Base-by-base conservation (phyloP, 1,284 basidiomycete genomes). In the Ganoderma resinaceum region DNA sequence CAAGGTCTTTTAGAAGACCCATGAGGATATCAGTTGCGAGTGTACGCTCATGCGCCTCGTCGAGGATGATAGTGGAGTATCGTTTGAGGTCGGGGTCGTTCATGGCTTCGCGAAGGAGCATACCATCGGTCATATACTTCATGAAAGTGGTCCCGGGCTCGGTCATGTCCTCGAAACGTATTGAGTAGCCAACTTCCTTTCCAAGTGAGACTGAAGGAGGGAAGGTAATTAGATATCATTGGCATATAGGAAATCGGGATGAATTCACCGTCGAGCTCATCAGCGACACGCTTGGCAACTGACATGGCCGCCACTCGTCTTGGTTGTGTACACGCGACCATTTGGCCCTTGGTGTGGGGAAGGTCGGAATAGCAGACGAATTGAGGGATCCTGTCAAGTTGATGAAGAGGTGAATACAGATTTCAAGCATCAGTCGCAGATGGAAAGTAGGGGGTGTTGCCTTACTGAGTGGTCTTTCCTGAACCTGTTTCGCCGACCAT, bases 101-200 rank as follows among this genome's bases (percentile, higher is more conserved):
- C 95, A 99, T 98, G 8, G 96, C 97, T 84, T 99, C 97, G 49
- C 97, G 92, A 35, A 98, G 87, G 68, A 96, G 78, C 96, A 99
- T 98, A 88, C 97, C 97, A 75, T 99, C 97, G 14, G 97, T 99
- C 97, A 99, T 98, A 84, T 99, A 99, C 80, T 97, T 97, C 74
- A 98, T 85, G 81, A 98, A 97, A 0, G 96, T 98, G 9, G 91
- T 94, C 0, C 94, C 94, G 0, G 89, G 88, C 73, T 96, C 93
- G 12, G 97, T 98, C 91, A 96, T 95, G 79, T 99, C 97, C 81
- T 99, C 97, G 82, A 99, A 99, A 79, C 98, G 95, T 77, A 99
- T 99, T 3, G 95, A 96, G 82, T 99, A 99, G 72, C 98, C 98
- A 72, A 99, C 97, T 76, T 98, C 91, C 79, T 95, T 92, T 65